Evolutionary conservation across 495 filamentous ascomycete species (phyloP), one percentile per base, ranked within the genome.

Genomic region (Tuber melanosporum): DNA sequence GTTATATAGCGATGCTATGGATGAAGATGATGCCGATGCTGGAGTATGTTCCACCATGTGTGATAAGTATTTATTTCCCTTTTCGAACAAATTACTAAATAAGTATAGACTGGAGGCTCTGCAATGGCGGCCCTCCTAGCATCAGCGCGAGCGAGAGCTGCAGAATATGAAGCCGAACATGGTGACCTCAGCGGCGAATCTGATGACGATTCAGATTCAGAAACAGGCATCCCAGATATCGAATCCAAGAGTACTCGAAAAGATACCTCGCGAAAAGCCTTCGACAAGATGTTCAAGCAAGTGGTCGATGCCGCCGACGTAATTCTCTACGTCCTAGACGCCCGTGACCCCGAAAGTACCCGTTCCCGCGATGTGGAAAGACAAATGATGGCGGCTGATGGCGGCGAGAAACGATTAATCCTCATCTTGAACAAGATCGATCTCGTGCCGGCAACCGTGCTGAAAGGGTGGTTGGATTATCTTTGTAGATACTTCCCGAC

Each of bases 341-440:
- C 95, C 70, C 91, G 95, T 72, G 94, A 98, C 82, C 95, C 95
- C 32, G 91, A 96, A 82, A 93, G 93, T 44, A 97, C 95, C 42
- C 89, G 95, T 73, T 98, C 95, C 3, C 91, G 91, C 81, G 93
- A 95, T 73, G 91, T 98, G 26, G 95, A 98, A 87, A 89, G 92
- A 32, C 90, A 92, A 85, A 91, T 97, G 82, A 93, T 94, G 91
- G 91, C 93, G 3, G 91, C 94, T 7, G 92, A 93, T 14, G 87
- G 87, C 19, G 94, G 94, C 57, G 90, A 90, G 32, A 98, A 98
- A 86, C 89, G 95, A 39, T 87, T 98, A 71, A 96, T 98, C 77
- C 90, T 98, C 75, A 91, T 98, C 75, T 87, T 98, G 78, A 98
- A 98, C 90, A 98, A 98, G 88, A 95, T 97, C 83, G 95, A 98